Percentiles rank a stretch among this genome's conserved stretches.
Conservation (phyloP, 208 protist genomes). For the Balamuthia mandrillaris region DNA sequence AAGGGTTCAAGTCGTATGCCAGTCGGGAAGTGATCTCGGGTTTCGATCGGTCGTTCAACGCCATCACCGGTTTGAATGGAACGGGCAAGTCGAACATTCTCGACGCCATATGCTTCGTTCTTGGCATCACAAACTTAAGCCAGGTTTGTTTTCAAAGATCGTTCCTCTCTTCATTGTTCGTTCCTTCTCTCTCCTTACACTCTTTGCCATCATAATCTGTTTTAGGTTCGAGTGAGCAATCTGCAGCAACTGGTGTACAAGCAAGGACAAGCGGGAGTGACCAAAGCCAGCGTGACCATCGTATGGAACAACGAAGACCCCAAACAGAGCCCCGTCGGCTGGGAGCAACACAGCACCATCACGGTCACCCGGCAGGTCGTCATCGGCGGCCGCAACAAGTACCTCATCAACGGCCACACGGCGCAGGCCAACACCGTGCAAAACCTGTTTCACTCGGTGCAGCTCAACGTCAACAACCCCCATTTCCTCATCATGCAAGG, state of each 20-base stretch:
- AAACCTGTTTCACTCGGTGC: conserved; percentile 99
- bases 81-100: conserved; percentile 99
- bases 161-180: no score
- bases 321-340: conserved; percentile 90
- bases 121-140: conserved; percentile 98
- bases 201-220: no score
- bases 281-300: conserved; percentile 98
- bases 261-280: conserved; percentile 97
- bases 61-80: conserved; percentile 93
- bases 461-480: conserved; percentile 99
- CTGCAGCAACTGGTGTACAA: conserved; percentile 99
- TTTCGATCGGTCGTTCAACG: conserved; percentile 98
- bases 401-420: conserved; percentile 97
- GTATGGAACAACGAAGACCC: conserved; percentile 98
- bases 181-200: no score
- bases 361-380: conserved; percentile 91
- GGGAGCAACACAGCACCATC: conserved; percentile 93
- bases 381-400: conserved; percentile 89
- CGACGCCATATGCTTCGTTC: conserved; percentile 99
- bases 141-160: no score
- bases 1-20: conserved; percentile 99
- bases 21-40: conserved; percentile 89
- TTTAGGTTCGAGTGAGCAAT: conserved; percentile 87
- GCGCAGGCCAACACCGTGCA: conserved; percentile 94
- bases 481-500: conserved; percentile 99